Percentiles rank a stretch among this genome's conserved stretches.
Conservation (phyloP, 1,284 basidiomycete species). For the Neotropicomus parvogracilis region DNA sequence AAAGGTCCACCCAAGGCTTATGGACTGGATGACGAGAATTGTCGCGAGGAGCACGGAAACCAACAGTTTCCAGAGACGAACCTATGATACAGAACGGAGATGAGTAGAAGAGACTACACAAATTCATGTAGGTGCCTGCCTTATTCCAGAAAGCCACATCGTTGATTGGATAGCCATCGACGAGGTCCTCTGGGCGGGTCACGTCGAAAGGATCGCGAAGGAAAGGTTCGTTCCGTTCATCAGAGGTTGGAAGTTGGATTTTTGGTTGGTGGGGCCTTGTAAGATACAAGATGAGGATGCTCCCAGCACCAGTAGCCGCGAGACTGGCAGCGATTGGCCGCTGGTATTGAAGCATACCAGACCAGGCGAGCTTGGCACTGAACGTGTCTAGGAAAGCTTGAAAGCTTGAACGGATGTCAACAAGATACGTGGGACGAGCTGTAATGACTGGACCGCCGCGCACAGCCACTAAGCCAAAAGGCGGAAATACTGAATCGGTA, state of each 20-base stretch:
- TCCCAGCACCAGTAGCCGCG: slow-evolving; percentile 42
- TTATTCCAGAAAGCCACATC: slow-evolving; percentile 68
- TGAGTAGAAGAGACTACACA: not conserved
- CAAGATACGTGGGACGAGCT: not conserved
- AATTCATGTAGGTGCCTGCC: slow-evolving; percentile 41
- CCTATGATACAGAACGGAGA: slow-evolving; percentile 35
- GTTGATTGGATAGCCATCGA: slow-evolving; percentile 75
- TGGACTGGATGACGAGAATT: slow-evolving; percentile 49
- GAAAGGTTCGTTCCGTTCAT: slow-evolving; percentile 35
- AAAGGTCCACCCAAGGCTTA: slow-evolving; percentile 50
- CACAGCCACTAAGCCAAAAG: too few species aligned
- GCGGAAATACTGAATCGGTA: too few species aligned
- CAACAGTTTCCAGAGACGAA: slow-evolving; percentile 53
- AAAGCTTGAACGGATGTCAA: not conserved
- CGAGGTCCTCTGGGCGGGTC: slow-evolving; percentile 61
- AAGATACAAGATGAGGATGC: slow-evolving; percentile 42
- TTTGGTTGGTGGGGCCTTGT: slow-evolving; percentile 46
- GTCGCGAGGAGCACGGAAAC: slow-evolving; percentile 44
- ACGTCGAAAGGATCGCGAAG: slow-evolving; percentile 74
- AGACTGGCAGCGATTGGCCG: slow-evolving; percentile 51
- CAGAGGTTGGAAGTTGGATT: slow-evolving; percentile 51
- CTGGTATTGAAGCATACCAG: slow-evolving; percentile 58
- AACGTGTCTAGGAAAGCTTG: not conserved
- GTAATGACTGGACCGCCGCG: slow-evolving; percentile 22
- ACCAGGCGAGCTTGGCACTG: not conserved